Evolutionary conservation across 495 filamentous ascomycete genomes (phyloP).

Genomic region (Neurospora sp.): DNA sequence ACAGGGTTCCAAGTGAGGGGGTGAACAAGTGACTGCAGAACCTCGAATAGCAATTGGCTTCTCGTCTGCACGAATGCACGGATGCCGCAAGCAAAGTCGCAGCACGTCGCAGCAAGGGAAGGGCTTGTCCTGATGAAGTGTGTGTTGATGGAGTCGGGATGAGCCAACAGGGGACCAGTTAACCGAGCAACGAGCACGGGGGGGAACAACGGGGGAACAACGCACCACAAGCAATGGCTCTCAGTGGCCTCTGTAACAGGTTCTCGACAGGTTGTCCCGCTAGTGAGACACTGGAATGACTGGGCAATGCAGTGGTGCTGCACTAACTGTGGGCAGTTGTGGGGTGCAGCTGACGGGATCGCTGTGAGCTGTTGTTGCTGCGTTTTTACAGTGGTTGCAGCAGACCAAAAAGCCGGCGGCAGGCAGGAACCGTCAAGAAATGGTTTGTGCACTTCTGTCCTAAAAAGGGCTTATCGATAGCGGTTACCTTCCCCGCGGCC

Average conservation of each 20-base stretch:
- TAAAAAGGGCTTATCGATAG: background rate
- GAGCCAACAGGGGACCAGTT: background rate
- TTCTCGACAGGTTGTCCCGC: background rate
- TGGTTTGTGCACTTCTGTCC: background rate
- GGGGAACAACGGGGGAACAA: background rate
- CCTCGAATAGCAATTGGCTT: background rate
- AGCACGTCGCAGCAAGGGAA: background rate
- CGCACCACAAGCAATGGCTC: background rate
- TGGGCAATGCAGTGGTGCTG: background rate
- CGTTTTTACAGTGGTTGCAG: background rate
- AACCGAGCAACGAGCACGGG: background rate
- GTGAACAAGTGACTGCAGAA: background rate
- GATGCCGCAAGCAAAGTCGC: background rate
- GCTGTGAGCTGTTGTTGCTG: background rate
- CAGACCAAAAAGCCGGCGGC: background rate
- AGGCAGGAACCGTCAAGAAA: background rate
- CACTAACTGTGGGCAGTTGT: background rate
- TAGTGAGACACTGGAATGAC: background rate
- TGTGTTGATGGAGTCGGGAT: slow-evolving; percentile 2
- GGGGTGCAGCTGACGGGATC: background rate
- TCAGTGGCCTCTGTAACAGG: background rate
- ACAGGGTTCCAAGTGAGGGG: background rate
- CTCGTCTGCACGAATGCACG: background rate
- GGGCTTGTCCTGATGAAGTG: background rate
- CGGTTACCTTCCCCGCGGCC: background rate